Evolutionary conservation across 768 basidiomycete species (phyloP).

Genomic region (Mycena pura): DNA sequence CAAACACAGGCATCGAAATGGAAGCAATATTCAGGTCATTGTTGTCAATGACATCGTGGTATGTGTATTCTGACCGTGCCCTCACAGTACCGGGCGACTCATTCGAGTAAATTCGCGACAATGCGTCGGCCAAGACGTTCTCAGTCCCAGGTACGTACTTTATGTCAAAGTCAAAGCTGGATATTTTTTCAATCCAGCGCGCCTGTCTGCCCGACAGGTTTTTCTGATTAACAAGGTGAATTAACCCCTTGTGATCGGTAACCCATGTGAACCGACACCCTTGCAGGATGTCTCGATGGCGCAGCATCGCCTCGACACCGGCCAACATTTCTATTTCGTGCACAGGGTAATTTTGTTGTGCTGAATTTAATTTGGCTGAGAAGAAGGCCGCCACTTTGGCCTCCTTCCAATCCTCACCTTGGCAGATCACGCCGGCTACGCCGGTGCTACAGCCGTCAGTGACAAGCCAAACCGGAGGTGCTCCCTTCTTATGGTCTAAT

Average conservation of each 20-base stretch:
- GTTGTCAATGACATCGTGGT: background rate
- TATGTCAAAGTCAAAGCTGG: background rate
- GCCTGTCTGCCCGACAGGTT: conserved; percentile 1
- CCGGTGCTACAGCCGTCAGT: conserved; percentile 26
- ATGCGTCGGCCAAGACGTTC: background rate
- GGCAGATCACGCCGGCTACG: background rate
- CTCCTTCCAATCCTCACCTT: conserved; percentile 25
- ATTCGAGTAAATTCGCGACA: background rate
- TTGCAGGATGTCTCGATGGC: conserved; percentile 6
- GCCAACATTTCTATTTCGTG: conserved; percentile 6
- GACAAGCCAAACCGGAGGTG: conserved; percentile 21
- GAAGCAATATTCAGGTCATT: background rate
- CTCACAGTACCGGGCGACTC: background rate
- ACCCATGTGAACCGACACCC: background rate
- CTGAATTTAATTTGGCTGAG: conserved; percentile 28
- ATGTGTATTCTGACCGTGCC: background rate
- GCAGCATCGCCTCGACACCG: background rate
- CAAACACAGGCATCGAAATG: background rate
- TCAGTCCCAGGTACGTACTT: background rate
- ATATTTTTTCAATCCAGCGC: background rate
- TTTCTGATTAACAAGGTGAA: background rate
- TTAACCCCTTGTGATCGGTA: background rate
- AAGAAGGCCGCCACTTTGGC: conserved; percentile 35
- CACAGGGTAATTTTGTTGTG: too few relatives aligned
- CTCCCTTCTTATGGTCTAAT: conserved; percentile 29